A percentile compares a stretch with the other conserved stretches of the same genome.
phyloP scores from a whole-genome alignment of 176 grass and related monocot genomes.

The Oryza glumipatula region DNA sequence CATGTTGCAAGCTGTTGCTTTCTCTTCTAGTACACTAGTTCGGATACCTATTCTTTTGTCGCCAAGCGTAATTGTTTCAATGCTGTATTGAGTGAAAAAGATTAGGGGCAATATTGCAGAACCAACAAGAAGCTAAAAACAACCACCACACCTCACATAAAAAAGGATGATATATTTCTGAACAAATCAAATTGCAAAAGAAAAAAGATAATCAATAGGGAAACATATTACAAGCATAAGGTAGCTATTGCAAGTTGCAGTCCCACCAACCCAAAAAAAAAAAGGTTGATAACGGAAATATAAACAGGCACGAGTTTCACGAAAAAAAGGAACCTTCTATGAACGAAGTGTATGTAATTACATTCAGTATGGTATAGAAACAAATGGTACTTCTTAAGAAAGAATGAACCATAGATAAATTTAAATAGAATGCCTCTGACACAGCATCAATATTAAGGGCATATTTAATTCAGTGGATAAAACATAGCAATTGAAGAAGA shows the following conservation, averaged over 20 bases:
- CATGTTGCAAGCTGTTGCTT: constrained; percentile 99
- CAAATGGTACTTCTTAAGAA: neutral
- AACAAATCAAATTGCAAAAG: neutral
- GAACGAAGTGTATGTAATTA: neutral
- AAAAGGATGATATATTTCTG: neutral
- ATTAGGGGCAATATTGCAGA: constrained; percentile 17
- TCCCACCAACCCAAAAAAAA: neutral
- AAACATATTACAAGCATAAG: neutral
- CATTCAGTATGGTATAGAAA: constrained; percentile 9
- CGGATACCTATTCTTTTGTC: constrained; percentile 97
- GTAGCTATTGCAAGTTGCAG: neutral
- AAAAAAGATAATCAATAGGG: neutral
- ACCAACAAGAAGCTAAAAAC: neutral
- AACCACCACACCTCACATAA: neutral
- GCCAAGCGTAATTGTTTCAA: constrained; percentile 94
- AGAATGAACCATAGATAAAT: neutral
- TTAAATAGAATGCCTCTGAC: neutral
- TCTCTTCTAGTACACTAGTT: constrained; percentile 98
- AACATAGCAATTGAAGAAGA: constrained; percentile 23
- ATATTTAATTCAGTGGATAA: neutral
- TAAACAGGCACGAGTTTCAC: neutral
- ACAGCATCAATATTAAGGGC: neutral
- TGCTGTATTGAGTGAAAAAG: constrained; percentile 51
- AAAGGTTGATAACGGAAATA: neutral
- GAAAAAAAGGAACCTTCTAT: neutral